Evolutionary conservation across 495 filamentous ascomycete species (phyloP), one percentile per base, ranked within the genome.

Genomic region (Penicillium alfredii): DNA sequence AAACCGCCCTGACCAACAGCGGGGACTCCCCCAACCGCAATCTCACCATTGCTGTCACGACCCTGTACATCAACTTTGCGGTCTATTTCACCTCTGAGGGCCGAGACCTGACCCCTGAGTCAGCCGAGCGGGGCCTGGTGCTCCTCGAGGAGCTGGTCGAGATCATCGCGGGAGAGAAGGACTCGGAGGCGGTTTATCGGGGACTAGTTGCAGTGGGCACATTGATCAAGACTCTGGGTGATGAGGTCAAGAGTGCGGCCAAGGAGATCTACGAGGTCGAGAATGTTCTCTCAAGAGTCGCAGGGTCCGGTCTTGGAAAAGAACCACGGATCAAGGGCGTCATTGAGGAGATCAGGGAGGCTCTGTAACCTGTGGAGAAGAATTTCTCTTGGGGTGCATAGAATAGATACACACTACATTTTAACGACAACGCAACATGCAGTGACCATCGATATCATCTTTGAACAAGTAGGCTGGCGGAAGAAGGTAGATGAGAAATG

Each of bases 131-230:
- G 9, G 79, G 70, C 3, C 46, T 84, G 22, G 63, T 68, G 8
- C 64, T 86, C 8, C 63, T 86, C 2, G 78, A 80, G 15, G 72
- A 81, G 19, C 59, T 94, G 3, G 71, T 65, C 14, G 66, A 69
- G 32, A 74, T 89, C 2, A 48, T 93, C 3, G 54, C 59, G 9
- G 68, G 57, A 6, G 80, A 86, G 39, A 76, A 64, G 6, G 90
- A 96, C 47, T 75, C 79, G 0, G 93, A 99, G 57, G 83, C 82
- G 6, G 63, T 88, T 16, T 97, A 86, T 61, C 72, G 93, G 26
- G 78, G 79, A 4, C 71, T 96, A 8, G 88, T 94, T 12, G 86
- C 85, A 1, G 50, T 83, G 1, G 93, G 93, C 0, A 97, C 89
- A 18, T 52, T 96, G 16, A 46, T 67, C 17, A 53, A 55, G 8